These are phyloP conservation scores for Adiantum capillusveneris DNA, from an alignment of 75 land plant species.

Conservation along the genomic window DNA sequence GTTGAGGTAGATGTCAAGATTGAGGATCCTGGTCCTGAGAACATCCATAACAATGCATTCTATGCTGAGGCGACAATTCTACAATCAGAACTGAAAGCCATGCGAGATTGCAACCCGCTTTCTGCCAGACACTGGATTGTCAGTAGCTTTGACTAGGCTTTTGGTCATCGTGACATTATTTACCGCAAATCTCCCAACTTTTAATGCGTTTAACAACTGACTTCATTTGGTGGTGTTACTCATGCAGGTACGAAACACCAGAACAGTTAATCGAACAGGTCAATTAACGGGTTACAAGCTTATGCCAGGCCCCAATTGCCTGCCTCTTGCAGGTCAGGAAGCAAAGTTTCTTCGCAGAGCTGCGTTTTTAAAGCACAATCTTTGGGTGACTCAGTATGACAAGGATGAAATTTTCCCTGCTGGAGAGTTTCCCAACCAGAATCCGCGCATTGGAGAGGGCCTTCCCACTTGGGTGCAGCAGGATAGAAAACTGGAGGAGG, in stretches of 20 bases:
- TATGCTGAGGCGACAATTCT: conserved; percentile 85
- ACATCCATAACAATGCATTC: conserved; percentile 93
- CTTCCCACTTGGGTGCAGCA: conserved; percentile 85
- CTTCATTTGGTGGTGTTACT: background rate
- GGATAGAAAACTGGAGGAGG: conserved; percentile 77
- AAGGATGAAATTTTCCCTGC: conserved; percentile 81
- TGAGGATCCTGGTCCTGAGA: conserved; percentile 71
- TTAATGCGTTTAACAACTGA: background rate
- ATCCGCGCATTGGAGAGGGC: conserved; percentile 91
- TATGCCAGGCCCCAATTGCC: conserved; percentile 90
- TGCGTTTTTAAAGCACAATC: conserved; percentile 89
- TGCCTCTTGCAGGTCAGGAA: conserved; percentile 82
- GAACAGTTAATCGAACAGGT: conserved; percentile 85
- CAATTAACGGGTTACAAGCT: conserved; percentile 88
- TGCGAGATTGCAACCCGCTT: conserved; percentile 87
- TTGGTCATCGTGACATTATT: no score
- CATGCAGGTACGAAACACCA: conserved; percentile 63
- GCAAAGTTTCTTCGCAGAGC: conserved; percentile 88
- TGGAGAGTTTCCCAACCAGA: conserved; percentile 98
- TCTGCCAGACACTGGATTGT: conserved; percentile 98
- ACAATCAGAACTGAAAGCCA: conserved; percentile 68
- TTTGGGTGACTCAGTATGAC: conserved; percentile 85
- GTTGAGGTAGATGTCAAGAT: conserved; percentile 92
- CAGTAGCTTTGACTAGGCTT: conserved; percentile 15
- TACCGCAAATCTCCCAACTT: background rate